Evolutionary conservation across 257 asterid species (phyloP).

Genomic region (Penstemon eatonii): DNA sequence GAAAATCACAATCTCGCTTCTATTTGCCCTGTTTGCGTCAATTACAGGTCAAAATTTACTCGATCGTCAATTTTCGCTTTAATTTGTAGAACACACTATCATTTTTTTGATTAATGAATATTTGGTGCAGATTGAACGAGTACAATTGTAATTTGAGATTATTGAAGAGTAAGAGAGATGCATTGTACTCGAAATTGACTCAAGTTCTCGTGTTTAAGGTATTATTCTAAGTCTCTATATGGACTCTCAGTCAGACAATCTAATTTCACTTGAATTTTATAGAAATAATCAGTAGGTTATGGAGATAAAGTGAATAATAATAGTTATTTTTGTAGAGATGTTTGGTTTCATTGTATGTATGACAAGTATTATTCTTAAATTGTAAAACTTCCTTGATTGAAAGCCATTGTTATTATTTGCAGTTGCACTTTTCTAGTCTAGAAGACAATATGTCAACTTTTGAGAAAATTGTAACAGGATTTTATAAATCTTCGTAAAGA

Average conservation of each 20-base stretch:
- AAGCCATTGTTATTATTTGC: too few species aligned
- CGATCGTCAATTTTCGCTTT: not conserved
- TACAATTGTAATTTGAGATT: conserved; percentile 55
- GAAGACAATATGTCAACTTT: not conserved
- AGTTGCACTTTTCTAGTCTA: too few species aligned
- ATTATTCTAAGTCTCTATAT: not conserved
- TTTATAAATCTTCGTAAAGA: conserved; percentile 6
- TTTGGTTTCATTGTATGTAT: too few species aligned
- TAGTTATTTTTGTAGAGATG: too few species aligned
- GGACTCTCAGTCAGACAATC: not conserved
- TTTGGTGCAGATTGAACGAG: conserved; percentile 64
- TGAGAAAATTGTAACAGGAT: not conserved
- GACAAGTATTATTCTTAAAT: too few species aligned
- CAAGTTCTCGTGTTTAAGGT: conserved; percentile 88
- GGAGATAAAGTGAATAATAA: too few species aligned
- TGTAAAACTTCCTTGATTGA: too few species aligned
- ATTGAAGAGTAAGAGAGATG: conserved; percentile 71
- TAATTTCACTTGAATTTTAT: too few species aligned
- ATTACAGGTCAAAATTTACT: conserved; percentile 54
- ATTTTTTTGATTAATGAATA: conserved; percentile 6
- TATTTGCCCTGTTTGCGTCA: conserved; percentile 78
- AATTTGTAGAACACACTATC: not conserved
- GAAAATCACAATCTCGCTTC: conserved; percentile 84
- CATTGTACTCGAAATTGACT: conserved; percentile 66
- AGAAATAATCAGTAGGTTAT: too few species aligned